phyloP scores from a whole-genome alignment of 2,329 filamentous ascomycete genomes.

The Penicillium freii region DNA sequence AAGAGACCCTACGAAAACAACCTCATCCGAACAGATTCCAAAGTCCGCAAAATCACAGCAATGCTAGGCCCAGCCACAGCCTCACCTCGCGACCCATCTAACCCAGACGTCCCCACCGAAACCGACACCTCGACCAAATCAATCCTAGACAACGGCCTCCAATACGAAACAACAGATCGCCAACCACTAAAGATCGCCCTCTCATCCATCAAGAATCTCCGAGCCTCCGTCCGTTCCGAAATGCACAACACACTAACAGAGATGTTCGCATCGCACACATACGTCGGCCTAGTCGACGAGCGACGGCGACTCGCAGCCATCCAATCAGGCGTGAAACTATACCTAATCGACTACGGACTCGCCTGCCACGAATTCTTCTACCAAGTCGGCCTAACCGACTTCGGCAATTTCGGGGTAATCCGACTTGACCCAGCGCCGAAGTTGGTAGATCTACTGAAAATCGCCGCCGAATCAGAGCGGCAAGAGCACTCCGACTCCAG shows the following conservation, averaged over 20 bases:
- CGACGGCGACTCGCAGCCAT: conserved; percentile 83
- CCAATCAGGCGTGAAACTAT: conserved; percentile 88
- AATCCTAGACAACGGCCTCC: conserved; percentile 50
- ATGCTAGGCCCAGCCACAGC: conserved; percentile 69
- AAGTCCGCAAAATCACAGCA: conserved; percentile 88
- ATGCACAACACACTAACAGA: conserved; percentile 87
- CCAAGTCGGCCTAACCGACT: conserved; percentile 89
- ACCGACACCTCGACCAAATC: conserved; percentile 32
- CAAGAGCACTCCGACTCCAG: conserved; percentile 30
- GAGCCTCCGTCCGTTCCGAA: conserved; percentile 72
- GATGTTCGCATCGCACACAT: conserved; percentile 82
- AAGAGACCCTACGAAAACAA: conserved; percentile 76
- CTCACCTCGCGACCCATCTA: conserved; percentile 23
- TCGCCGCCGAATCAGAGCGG: conserved; percentile 72
- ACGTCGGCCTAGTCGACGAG: conserved; percentile 90
- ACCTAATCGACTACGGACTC: conserved; percentile 88
- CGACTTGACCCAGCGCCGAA: conserved; percentile 73
- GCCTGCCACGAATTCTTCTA: conserved; percentile 89
- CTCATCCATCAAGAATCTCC: conserved; percentile 80
- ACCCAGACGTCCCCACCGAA: conserved; percentile 27
- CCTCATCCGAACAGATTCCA: conserved; percentile 84
- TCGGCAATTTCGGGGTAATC: conserved; percentile 88
- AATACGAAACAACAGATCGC: conserved; percentile 71
- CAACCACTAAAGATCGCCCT: conserved; percentile 70
- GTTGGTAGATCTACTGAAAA: conserved; percentile 66